Conservation (phyloP, 2,329 filamentous ascomycete genomes). For the Fusarium sp. region DNA sequence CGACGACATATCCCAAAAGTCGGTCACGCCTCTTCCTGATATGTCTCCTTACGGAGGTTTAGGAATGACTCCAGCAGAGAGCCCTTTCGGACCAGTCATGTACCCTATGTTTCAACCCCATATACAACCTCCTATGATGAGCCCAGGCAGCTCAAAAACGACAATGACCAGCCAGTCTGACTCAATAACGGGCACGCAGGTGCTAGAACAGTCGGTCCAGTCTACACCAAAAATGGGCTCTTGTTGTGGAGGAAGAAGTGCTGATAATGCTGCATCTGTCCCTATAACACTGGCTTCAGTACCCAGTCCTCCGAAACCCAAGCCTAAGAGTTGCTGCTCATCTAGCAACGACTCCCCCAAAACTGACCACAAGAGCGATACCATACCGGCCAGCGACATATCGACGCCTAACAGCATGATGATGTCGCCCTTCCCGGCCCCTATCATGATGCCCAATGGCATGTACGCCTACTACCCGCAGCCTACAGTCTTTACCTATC, state of each 20-base stretch:
- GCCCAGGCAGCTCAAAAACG: constrained; percentile 30
- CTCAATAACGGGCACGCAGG: constrained; percentile 39
- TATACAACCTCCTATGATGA: constrained; percentile 45
- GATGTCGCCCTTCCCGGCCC: constrained; percentile 54
- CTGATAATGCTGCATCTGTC: constrained; percentile 13
- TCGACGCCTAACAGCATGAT: constrained; percentile 49
- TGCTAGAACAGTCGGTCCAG: constrained; percentile 23
- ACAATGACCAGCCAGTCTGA: constrained; percentile 38
- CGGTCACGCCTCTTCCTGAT: constrained; percentile 43
- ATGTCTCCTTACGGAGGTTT: constrained; percentile 48
- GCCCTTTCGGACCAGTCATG: constrained; percentile 46
- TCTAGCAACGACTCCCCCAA: constrained; percentile 42
- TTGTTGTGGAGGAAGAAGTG: constrained; percentile 52
- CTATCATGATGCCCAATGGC: constrained; percentile 54
- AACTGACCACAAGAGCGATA: constrained; percentile 34
- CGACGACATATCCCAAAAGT: constrained; percentile 46
- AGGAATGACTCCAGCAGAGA: constrained; percentile 47
- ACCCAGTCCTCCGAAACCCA: constrained; percentile 34
- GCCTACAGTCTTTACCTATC: constrained; percentile 64
- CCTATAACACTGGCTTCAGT: constrained; percentile 32
- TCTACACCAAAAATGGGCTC: constrained; percentile 49
- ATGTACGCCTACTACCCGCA: constrained; percentile 59
- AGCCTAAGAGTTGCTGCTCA: constrained; percentile 51
- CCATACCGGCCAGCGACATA: constrained; percentile 36
- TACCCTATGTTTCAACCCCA: constrained; percentile 53